Percentiles rank a stretch among this genome's conserved stretches.
Evolutionary conservation across 495 filamentous ascomycete genomes (phyloP).

Genomic region (Neurospora terricola): DNA sequence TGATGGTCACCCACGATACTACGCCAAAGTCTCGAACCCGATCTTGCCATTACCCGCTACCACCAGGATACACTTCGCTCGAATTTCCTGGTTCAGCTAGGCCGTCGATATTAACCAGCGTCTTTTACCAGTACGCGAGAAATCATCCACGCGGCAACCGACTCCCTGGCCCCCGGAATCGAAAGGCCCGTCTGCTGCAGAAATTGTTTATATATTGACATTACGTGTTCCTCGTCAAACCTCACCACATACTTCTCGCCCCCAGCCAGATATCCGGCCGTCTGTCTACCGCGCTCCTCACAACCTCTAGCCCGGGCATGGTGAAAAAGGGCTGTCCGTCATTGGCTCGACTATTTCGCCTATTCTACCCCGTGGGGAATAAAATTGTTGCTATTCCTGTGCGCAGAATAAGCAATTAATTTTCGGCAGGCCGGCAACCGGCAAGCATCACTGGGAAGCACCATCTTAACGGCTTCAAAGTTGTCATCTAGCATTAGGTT

Average conservation of each 20-base stretch:
- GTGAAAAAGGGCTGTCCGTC: constrained; percentile 1
- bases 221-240: constrained; percentile 22
- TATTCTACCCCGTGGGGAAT: constrained; percentile 16
- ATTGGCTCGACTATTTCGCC: constrained; percentile 14
- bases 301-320: constrained; percentile 13
- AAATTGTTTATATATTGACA: constrained; percentile 21
- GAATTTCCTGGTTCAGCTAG: constrained; percentile 18
- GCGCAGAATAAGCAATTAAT: constrained; percentile 14
- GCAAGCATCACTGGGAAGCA: constrained; percentile 4
- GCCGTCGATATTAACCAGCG: constrained; percentile 17
- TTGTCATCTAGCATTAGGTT: not conserved
- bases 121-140: constrained; percentile 22
- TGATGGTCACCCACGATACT: not conserved
- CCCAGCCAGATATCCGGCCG: constrained; percentile 7
- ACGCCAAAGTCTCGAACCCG: not conserved
- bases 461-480: not conserved
- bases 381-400: constrained; percentile 14
- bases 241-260: constrained; percentile 9
- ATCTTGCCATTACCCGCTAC: not conserved
- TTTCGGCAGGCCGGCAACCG: constrained; percentile 21
- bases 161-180: constrained; percentile 17
- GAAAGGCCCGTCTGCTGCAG: constrained; percentile 8
- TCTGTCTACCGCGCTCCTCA: constrained; percentile 4
- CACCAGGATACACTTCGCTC: not conserved
- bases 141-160: constrained; percentile 15